phyloP scores from a whole-genome alignment of 2,329 filamentous ascomycete species.

The Zymoseptoria tritici region DNA sequence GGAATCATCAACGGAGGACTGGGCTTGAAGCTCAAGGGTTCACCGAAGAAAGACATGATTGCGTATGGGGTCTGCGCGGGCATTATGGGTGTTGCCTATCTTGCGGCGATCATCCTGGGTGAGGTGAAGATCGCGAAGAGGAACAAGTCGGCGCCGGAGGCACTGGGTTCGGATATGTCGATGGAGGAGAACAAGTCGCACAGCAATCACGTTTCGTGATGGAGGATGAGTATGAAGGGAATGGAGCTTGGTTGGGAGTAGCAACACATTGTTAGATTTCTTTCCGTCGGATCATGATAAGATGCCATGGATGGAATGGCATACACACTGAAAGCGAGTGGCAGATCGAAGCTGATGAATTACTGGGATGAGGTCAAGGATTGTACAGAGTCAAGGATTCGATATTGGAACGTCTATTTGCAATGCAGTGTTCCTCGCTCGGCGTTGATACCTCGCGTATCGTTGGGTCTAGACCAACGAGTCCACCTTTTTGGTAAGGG shows the following conservation, averaged over 20 bases:
- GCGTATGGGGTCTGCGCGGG: slow-evolving; percentile 45
- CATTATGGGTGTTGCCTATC: slow-evolving; percentile 39
- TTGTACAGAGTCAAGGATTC: neutral
- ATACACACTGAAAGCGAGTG: neutral
- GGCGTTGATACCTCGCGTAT: neutral
- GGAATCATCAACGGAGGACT: slow-evolving; percentile 52
- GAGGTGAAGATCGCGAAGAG: slow-evolving; percentile 19
- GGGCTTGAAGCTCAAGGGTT: slow-evolving; percentile 42
- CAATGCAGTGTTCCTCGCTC: neutral
- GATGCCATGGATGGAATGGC: neutral
- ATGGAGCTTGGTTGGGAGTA: neutral
- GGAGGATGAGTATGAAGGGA: neutral
- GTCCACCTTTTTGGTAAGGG: neutral
- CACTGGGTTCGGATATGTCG: neutral
- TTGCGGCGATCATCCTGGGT: slow-evolving; percentile 26
- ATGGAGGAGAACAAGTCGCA: neutral
- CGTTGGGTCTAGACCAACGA: neutral
- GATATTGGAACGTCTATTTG: neutral
- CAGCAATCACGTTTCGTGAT: neutral
- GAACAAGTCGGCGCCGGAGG: neutral
- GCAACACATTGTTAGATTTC: neutral
- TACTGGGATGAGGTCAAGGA: neutral
- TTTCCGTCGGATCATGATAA: neutral
- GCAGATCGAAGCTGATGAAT: neutral
- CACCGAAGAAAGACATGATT: slow-evolving; percentile 28